phyloP scores from a whole-genome alignment of 2,329 filamentous ascomycete genomes.

The Paraconiothyrium brasiliense region DNA sequence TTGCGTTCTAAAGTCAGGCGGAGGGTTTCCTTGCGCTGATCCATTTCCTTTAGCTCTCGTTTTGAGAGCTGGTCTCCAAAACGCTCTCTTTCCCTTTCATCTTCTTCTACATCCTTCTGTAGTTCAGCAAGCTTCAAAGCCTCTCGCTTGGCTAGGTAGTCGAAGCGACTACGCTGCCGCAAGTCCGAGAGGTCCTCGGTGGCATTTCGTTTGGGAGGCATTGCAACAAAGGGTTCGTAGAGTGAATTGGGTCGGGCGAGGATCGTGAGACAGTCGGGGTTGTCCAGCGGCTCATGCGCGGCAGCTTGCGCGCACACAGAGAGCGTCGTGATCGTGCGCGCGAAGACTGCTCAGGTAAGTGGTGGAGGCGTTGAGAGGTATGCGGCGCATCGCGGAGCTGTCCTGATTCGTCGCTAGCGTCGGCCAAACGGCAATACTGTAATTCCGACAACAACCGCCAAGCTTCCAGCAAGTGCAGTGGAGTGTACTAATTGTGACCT shows the following conservation, averaged over 20 bases:
- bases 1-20: slow-evolving; percentile 84
- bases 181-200: slow-evolving; percentile 71
- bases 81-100: slow-evolving; percentile 77
- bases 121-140: slow-evolving; percentile 85
- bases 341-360: not conserved
- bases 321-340: not conserved
- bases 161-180: slow-evolving; percentile 83
- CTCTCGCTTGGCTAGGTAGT: slow-evolving; percentile 94
- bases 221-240: slow-evolving; percentile 17
- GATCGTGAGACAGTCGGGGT: not conserved
- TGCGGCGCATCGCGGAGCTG: slow-evolving; percentile 10
- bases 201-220: slow-evolving; percentile 43
- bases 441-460: not conserved
- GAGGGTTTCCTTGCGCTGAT: slow-evolving; percentile 81
- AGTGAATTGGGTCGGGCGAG: not conserved
- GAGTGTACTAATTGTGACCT: not conserved
- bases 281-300: not conserved
- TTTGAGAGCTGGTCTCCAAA: slow-evolving; percentile 76
- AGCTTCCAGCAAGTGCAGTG: not conserved
- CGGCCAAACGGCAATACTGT: not conserved
- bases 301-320: not conserved
- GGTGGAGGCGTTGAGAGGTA: slow-evolving; percentile 1
- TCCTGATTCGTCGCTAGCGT: slow-evolving; percentile 9
- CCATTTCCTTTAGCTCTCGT: slow-evolving; percentile 86
- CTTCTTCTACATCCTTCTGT: slow-evolving; percentile 88